Evolutionary conservation across 345 rosid genomes (phyloP), one percentile per base, ranked within the genome.

Genomic region (Raphanus raphanistrum): DNA sequence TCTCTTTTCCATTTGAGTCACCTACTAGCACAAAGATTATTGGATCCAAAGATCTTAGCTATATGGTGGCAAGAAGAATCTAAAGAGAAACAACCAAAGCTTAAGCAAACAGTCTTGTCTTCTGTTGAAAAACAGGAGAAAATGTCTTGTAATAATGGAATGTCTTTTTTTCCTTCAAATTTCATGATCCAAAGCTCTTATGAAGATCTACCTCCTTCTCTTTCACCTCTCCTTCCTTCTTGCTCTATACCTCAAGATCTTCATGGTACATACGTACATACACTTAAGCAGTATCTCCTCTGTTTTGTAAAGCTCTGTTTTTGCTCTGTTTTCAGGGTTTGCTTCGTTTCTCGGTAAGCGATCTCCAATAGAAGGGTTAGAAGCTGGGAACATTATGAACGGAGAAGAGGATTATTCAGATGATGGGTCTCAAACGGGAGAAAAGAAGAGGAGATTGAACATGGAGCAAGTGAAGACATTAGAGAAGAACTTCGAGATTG

Each of bases 381-480:
- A 88, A 68, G 76, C 65, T 7, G 74, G 70, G 50, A 73, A 79
- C 29, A 78, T 70, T 35, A 63, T 78, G 69, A 89, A 85, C 65
- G 93, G 90, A 45, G 93, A 89, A 72, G 98, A 91, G 50, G 99
- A 91, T 43, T 80, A 91, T 66, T 91, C 96, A 21, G 97, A 95
- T 60, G 99, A 93, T 76, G 96, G 97, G 41, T 95, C 94, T 66
- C 98, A 90, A 45, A 92, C 89, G 36, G 97, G 97, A 67, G 99
- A 92, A 79, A 92, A 95, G 87, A 95, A 92, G 83, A 90, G 96
- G 84, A 88, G 98, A 86, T 86, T 95, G 41, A 95, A 83, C 81
- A 82, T 91, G 88, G 99, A 91, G 55, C 99, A 95, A 73, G 98
- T 93, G 10, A 93, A 87, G 85, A 92, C 97, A 9, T 86, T 95